Base-by-base conservation (phyloP, 2,329 filamentous ascomycete genomes). In the Paracorniculantispora psalliotae region DNA sequence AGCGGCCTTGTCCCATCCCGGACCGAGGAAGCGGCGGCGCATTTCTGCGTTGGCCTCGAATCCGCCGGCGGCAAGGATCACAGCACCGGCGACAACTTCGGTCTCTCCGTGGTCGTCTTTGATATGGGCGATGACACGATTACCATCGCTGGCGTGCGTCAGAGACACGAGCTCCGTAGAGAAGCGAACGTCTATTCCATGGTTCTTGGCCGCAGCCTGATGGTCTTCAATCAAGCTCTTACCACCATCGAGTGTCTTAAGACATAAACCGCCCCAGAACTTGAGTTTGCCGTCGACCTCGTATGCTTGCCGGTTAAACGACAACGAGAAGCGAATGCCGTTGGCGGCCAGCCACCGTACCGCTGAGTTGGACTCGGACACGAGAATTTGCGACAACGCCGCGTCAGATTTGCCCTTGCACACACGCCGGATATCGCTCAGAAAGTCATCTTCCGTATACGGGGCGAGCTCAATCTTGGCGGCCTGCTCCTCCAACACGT, bases 291-390 rank as follows among this genome's bases (percentile, higher is more conserved):
- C 83, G 53, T 82, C 74, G n/a, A 87, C 78, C 59, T 84, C 75
- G 67, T 86, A 89, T 0, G 86, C 83, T 66, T 90, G 86, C 2
- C 86, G 75, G 60, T 87, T 83, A 68, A 88, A 88, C 2, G 79
- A 81, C 3, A 89, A 72, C 65, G 84, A 78, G 64, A 85, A 87
- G 1, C 77, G 73, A 2, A 86, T 71, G 0, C 84, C 84, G 43
- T 82, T 76, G 49, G 67, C 62, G 1, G 75, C 75, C 2, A 87
- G 72, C 84, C 84, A 87, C 64, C 80, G 78, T 8, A 85, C 69
- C 0, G 81, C 71, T 0, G 67, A 69, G 54, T 78, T 78, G 0
- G 79, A 82, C 21, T 85, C 79, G 1, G 72, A 62, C 0, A 89
- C 75, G 1, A 89, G 71, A 0, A 72, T 71, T 17, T 72, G 67